Conservation (phyloP, 208 protist species). For the Tetramitus jugosus region DNA sequence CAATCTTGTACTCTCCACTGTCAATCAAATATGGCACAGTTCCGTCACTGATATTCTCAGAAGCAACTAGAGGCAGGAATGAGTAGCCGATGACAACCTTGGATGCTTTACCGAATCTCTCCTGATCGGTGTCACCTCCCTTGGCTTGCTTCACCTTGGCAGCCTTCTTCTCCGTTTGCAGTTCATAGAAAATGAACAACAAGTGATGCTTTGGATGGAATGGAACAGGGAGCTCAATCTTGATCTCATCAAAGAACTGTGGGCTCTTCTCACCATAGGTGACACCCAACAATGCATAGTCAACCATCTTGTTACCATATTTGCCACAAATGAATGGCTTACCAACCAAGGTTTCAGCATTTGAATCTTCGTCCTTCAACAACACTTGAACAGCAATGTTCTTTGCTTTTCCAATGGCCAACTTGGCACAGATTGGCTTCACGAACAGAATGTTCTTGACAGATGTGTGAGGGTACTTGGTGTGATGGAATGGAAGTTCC, state of each 20-base stretch:
- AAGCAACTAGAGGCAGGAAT: not conserved
- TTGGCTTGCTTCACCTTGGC: not conserved
- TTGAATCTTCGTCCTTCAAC: not conserved
- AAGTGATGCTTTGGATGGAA: not conserved
- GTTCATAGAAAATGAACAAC: slow-evolving; percentile 21
- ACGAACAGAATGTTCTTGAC: slow-evolving; percentile 1
- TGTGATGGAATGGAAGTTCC: not conserved
- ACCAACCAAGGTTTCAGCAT: not conserved
- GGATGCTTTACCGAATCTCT: not conserved
- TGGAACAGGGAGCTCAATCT: not conserved
- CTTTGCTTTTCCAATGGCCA: not conserved
- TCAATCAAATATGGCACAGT: too few relatives aligned
- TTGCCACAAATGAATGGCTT: not conserved
- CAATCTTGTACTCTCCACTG: too few relatives aligned
- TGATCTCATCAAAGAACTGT: slow-evolving; percentile 19
- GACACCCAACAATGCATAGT: not conserved
- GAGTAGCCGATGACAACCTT: slow-evolving; percentile 6
- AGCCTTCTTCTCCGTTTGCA: not conserved
- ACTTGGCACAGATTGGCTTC: too few relatives aligned
- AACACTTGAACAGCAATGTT: not conserved
- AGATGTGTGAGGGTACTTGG: not conserved
- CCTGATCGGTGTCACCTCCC: not conserved
- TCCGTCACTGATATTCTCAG: not conserved
- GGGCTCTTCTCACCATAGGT: not conserved
- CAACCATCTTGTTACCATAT: not conserved